Evolutionary conservation across 2,329 filamentous ascomycete species (phyloP).

Genomic region (Alternaria arbusti): DNA sequence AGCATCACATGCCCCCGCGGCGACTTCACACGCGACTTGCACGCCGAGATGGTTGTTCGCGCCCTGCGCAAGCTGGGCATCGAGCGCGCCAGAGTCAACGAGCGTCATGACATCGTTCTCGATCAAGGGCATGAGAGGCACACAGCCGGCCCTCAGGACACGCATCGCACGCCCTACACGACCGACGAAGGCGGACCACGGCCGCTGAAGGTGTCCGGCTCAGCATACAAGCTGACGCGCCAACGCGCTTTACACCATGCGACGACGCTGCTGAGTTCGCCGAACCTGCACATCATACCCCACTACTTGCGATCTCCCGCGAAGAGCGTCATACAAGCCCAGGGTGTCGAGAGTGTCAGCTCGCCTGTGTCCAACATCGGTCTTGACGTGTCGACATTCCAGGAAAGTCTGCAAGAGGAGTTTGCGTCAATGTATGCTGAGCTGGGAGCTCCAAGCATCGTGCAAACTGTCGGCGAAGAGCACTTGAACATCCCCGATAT

Average conservation of each 20-base stretch:
- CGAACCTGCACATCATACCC: constrained; percentile 73
- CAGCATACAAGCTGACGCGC: constrained; percentile 90
- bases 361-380: constrained; percentile 83
- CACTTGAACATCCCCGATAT: constrained; percentile 62
- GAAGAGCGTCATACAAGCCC: constrained; percentile 75
- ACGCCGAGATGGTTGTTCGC: constrained; percentile 92
- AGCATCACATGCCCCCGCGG: constrained; percentile 83
- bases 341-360: constrained; percentile 89
- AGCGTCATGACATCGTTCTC: constrained; percentile 90
- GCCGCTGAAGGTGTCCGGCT: constrained; percentile 83
- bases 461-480: constrained; percentile 60
- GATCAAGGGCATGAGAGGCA: constrained; percentile 53
- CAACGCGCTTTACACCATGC: constrained; percentile 87
- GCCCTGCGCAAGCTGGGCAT: constrained; percentile 70
- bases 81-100: constrained; percentile 75
- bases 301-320: constrained; percentile 79
- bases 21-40: constrained; percentile 80
- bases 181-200: constrained; percentile 36
- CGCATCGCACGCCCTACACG: constrained; percentile 55
- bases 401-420: constrained; percentile 56
- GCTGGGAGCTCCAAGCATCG: constrained; percentile 46
- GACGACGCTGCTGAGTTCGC: constrained; percentile 81
- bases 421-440: constrained; percentile 72
- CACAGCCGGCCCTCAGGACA: constrained; percentile 45
- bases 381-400: constrained; percentile 57